phyloP scores from a whole-genome alignment of 1,139 yeast genomes.

The Geotrichum klebahnii region DNA sequence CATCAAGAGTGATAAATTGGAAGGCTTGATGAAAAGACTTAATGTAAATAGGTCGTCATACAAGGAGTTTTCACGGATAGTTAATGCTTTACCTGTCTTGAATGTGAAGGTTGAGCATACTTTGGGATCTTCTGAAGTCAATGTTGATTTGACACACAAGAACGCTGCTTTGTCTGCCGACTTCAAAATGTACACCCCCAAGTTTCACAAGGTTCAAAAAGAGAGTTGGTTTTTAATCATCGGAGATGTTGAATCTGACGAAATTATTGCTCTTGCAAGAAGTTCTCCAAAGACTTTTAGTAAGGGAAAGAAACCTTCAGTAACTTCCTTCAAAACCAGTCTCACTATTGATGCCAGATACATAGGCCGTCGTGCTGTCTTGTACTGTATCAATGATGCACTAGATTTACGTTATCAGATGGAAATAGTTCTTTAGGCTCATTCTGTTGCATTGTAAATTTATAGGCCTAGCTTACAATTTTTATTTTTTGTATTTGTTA shows the following conservation, averaged over 20 bases:
- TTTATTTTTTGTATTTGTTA: neutral
- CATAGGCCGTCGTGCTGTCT: constrained; percentile 15
- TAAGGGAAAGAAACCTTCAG: constrained; percentile 9
- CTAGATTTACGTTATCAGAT: constrained; percentile 23
- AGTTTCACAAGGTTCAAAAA: constrained; percentile 84
- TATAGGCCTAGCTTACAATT: neutral
- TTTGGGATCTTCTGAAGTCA: constrained; percentile 36
- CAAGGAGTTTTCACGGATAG: constrained; percentile 41
- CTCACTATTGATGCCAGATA: constrained; percentile 20
- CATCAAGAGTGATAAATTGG: constrained; percentile 21
- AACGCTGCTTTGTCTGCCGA: constrained; percentile 52
- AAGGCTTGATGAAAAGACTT: constrained; percentile 39
- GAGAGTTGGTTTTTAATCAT: constrained; percentile 88
- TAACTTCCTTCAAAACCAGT: constrained; percentile 13
- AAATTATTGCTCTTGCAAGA: constrained; percentile 30
- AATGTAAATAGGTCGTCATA: constrained; percentile 39
- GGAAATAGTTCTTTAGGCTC: constrained; percentile 15
- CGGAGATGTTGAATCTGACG: constrained; percentile 41
- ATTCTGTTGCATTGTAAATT: no score
- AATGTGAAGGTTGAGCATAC: constrained; percentile 35
- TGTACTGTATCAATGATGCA: constrained; percentile 30
- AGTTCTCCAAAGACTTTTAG: constrained; percentile 23
- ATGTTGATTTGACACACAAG: constrained; percentile 51
- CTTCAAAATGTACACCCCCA: constrained; percentile 68
- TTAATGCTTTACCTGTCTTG: constrained; percentile 49